Conservation (phyloP, 164 flowering plant species). For the Vitis riparia region DNA sequence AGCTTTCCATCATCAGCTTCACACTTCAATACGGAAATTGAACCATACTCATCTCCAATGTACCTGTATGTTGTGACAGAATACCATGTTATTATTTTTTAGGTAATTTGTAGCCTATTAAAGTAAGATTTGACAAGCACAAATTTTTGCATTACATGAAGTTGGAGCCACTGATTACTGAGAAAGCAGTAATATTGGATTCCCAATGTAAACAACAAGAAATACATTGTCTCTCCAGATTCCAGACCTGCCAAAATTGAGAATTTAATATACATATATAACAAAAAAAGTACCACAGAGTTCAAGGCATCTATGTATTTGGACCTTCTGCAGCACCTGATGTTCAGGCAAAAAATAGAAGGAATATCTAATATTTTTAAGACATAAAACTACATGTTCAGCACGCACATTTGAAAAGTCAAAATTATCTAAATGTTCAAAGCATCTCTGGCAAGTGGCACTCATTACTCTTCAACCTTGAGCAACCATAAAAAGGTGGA, state of each 20-base stretch:
- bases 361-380: not conserved
- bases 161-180: slow-evolving; percentile 59
- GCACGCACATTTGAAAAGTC: not conserved
- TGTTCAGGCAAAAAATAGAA: not conserved
- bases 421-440: too few species aligned
- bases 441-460: too few species aligned
- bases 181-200: slow-evolving; percentile 78
- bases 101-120: slow-evolving; percentile 1
- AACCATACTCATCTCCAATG: slow-evolving; percentile 79
- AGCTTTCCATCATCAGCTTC: slow-evolving; percentile 55
- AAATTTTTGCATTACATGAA: slow-evolving; percentile 56
- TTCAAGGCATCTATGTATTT: not conserved
- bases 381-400: not conserved
- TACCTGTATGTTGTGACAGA: slow-evolving; percentile 45
- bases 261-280: not conserved
- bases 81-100: slow-evolving; percentile 9
- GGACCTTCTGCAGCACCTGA: not conserved
- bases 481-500: too few species aligned
- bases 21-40: slow-evolving; percentile 64
- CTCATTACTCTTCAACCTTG: too few species aligned
- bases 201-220: slow-evolving; percentile 67
- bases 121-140: slow-evolving; percentile 3
- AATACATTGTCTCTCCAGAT: slow-evolving; percentile 57
- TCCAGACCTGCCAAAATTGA: slow-evolving; percentile 67
- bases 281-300: not conserved